Evolutionary conservation across 768 basidiomycete genomes (phyloP).

Genomic region (Cytidiella melzeri): DNA sequence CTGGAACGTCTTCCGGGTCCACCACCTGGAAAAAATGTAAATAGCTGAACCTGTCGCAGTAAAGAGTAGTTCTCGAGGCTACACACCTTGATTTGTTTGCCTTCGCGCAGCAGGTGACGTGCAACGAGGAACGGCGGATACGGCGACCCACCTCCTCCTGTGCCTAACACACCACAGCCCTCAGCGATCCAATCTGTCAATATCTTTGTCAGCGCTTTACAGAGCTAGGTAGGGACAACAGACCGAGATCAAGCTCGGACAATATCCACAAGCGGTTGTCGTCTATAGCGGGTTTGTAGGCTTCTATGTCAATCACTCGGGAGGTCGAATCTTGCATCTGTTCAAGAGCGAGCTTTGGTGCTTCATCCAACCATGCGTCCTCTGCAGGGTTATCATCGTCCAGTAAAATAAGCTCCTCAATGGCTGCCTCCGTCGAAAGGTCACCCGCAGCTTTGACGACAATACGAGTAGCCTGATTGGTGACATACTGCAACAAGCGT

Average conservation of each 20-base stretch:
- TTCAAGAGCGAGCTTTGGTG: not conserved
- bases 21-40: constrained; percentile 13
- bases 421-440: constrained; percentile 18
- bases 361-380: not conserved
- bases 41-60: not conserved
- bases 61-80: too few species aligned
- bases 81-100: constrained; percentile 24
- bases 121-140: constrained; percentile 44
- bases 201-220: constrained; percentile 37
- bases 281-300: constrained; percentile 19
- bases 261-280: constrained; percentile 16
- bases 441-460: constrained; percentile 61
- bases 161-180: constrained; percentile 57
- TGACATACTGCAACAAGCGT: constrained; percentile 33
- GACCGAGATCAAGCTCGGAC: constrained; percentile 26
- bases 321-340: not conserved
- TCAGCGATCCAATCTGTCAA: constrained; percentile 56
- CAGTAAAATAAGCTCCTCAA: not conserved
- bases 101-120: constrained; percentile 47
- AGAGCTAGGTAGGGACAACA: constrained; percentile 31
- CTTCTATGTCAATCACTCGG: constrained; percentile 13
- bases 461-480: constrained; percentile 45
- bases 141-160: constrained; percentile 58
- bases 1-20: constrained; percentile 31
- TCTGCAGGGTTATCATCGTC: not conserved